Evolutionary conservation across 1,284 basidiomycete genomes (phyloP).

Genomic region (Ceratobasidium sp.): DNA sequence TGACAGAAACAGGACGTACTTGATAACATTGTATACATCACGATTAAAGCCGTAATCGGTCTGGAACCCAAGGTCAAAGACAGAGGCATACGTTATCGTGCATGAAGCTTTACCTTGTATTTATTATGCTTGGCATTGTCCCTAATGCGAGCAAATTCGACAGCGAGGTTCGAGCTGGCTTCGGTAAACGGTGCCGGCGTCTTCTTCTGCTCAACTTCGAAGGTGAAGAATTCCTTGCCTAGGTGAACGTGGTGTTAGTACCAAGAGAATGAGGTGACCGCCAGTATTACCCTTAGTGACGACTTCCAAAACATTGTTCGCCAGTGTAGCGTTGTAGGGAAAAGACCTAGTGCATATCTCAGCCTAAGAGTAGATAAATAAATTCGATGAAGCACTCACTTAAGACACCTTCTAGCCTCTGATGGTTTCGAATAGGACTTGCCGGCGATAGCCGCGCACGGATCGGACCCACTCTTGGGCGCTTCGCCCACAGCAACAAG

Average conservation of each 20-base stretch:
- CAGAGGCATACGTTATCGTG: too few relatives aligned
- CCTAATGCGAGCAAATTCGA: conserved; percentile 64
- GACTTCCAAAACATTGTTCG: conserved; percentile 65
- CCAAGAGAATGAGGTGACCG: background rate
- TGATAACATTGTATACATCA: conserved; percentile 69
- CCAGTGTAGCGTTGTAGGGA: conserved; percentile 73
- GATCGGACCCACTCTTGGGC: conserved; percentile 56
- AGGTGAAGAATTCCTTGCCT: conserved; percentile 73
- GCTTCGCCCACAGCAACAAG: background rate
- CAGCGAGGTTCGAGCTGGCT: conserved; percentile 68
- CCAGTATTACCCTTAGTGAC: conserved; percentile 50
- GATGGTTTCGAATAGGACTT: conserved; percentile 64
- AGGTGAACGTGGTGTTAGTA: background rate
- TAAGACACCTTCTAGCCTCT: conserved; percentile 68
- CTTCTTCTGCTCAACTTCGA: conserved; percentile 71
- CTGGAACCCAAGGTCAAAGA: conserved; percentile 53
- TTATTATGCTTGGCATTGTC: conserved; percentile 64
- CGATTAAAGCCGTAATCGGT: conserved; percentile 75
- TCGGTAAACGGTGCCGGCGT: conserved; percentile 73
- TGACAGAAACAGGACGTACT: conserved; percentile 25
- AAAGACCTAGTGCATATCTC: conserved; percentile 62
- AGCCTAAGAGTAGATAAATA: background rate
- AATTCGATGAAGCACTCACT: background rate
- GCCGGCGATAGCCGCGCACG: conserved; percentile 67
- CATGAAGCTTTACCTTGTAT: conserved; percentile 61